Evolutionary conservation across 2,329 filamentous ascomycete species (phyloP), one percentile per base, ranked within the genome.

Genomic region (Phoma sp.): DNA sequence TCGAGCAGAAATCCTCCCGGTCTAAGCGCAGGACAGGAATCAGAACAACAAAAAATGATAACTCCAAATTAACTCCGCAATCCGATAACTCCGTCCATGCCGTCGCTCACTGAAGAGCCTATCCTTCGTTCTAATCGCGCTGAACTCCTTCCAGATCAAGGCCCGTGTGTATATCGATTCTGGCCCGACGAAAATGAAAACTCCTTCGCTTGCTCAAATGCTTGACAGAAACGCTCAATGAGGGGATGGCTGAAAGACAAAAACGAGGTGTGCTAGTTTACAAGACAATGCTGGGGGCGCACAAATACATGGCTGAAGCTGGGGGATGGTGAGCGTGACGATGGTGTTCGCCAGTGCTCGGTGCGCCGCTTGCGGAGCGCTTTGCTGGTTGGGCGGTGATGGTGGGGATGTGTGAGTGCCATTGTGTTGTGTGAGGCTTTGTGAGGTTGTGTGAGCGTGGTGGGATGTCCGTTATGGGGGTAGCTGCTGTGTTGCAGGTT

Each of bases 261-360:
- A n/a, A n/a, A n/a, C n/a, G n/a, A n/a, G n/a, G n/a, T n/a, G n/a
- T 30, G 37, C 32, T 38, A n/a, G 38, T 42, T 23, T 50, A 34
- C 21, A 33, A 42, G 12, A 28, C 11, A 15, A 17, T 3, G 3
- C 12, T 7, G 25, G 7, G 5, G n/a, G 18, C n/a, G n/a, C 40
- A 30, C 36, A 50, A 38, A 12, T 50, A 46, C 46, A 37, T 26
- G 15, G 30, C 28, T 23, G 28, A 42, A 32, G 42, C 29, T 21
- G 21, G 7, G 15, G 28, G 29, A n/a, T 25, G 7, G 12, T 3
- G 10, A 18, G n/a, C 18, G 29, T n/a, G 20, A 9, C 15, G 30
- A 10, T 17, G 33, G 7, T 20, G 18, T 0, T 57, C 62, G 62
- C 67, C 69, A 72, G 55, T 64, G 62, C 40, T 73, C 63, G 30